Percentiles rank a stretch among this genome's conserved stretches.
These are phyloP conservation scores for Adiantum capillusveneris DNA, from an alignment of 75 land plant genomes.

Conservation along the genomic window DNA sequence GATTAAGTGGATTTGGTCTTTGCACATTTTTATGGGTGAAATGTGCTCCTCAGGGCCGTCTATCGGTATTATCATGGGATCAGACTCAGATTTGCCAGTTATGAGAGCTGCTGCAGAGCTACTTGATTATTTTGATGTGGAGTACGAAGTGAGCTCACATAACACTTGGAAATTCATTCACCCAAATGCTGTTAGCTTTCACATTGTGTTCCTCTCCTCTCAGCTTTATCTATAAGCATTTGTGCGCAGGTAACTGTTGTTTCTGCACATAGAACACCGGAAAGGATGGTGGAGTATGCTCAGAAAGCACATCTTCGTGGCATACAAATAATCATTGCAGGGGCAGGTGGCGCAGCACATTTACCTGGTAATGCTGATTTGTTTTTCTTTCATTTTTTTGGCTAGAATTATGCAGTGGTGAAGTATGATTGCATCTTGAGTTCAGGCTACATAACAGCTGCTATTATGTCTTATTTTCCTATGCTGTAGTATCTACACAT, in stretches of 20 bases:
- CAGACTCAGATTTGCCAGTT: slow-evolving; percentile 93
- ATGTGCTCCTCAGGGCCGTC: slow-evolving; percentile 22
- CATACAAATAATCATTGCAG: slow-evolving; percentile 80
- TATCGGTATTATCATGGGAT: slow-evolving; percentile 92
- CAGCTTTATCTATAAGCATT: too few species aligned
- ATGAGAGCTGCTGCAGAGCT: slow-evolving; percentile 87
- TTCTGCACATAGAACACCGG: slow-evolving; percentile 93
- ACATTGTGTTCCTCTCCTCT: too few species aligned
- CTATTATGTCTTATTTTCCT: neutral
- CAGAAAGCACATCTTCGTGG: slow-evolving; percentile 65
- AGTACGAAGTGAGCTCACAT: slow-evolving; percentile 64
- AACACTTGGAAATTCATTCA: too few species aligned
- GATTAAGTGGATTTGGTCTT: too few species aligned
- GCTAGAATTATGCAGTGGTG: neutral
- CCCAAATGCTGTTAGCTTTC: too few species aligned
- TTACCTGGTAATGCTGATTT: slow-evolving; percentile 50
- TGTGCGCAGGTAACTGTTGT: slow-evolving; percentile 67
- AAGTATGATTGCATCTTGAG: too few species aligned
- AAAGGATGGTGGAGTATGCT: slow-evolving; percentile 79
- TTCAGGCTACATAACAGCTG: too few species aligned
- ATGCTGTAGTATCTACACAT: too few species aligned
- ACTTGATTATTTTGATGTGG: slow-evolving; percentile 49
- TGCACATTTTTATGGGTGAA: neutral
- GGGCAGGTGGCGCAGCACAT: slow-evolving; percentile 99
- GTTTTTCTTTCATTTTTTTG: neutral